phyloP scores from a whole-genome alignment of 2,329 filamentous ascomycete species.

The Aaosphaeria arxii region DNA sequence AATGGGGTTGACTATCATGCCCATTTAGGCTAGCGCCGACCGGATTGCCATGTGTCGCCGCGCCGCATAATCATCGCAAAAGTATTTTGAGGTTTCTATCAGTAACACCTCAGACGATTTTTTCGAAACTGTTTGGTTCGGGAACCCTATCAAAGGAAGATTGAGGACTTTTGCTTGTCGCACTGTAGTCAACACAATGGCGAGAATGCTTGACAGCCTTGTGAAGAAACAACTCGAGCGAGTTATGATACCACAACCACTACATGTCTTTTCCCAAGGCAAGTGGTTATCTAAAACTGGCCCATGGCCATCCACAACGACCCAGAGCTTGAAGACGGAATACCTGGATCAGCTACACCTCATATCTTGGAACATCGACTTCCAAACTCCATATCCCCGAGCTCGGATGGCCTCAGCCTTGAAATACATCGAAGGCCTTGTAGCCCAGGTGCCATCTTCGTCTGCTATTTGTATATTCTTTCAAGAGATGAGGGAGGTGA shows the following conservation, averaged over 20 bases:
- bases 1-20: no score
- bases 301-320: not conserved
- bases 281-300: slow-evolving; percentile 1
- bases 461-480: slow-evolving; percentile 46
- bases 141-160: no score
- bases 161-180: no score
- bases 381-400: slow-evolving; percentile 35
- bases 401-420: slow-evolving; percentile 43
- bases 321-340: not conserved
- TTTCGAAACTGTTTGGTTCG: no score
- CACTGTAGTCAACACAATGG: no score
- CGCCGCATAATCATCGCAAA: no score
- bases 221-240: slow-evolving; percentile 10
- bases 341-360: slow-evolving; percentile 4
- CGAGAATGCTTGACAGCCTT: slow-evolving; percentile 4
- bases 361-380: slow-evolving; percentile 49
- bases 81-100: no score
- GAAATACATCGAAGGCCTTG: slow-evolving; percentile 30
- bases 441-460: slow-evolving; percentile 11
- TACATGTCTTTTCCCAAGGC: slow-evolving; percentile 6
- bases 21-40: no score
- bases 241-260: slow-evolving; percentile 3
- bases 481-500: slow-evolving; percentile 47
- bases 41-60: no score
- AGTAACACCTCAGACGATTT: no score